These are phyloP conservation scores for Chaetomiaceae sp. DNA, from an alignment of 2,329 filamentous ascomycete genomes.

Conservation along the genomic window DNA sequence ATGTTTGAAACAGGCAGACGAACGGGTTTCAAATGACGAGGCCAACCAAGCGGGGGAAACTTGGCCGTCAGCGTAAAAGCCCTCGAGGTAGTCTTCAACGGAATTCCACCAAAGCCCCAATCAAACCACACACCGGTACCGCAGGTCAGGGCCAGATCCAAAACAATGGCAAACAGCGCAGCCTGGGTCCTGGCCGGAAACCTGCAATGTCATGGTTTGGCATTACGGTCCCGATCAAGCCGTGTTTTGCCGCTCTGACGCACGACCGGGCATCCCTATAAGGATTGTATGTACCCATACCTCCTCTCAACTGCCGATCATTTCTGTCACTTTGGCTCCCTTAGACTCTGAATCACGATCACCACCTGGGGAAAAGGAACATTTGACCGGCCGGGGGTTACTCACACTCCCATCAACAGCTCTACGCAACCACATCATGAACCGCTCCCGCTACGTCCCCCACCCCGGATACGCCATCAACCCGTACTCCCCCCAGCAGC, in stretches of 20 bases:
- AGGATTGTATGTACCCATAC: slow-evolving; percentile 12
- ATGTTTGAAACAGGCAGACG: slow-evolving; percentile 12
- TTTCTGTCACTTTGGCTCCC: slow-evolving; percentile 4
- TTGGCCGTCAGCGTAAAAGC: neutral
- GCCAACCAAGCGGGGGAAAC: neutral
- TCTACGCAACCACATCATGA: slow-evolving; percentile 15
- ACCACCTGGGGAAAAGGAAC: slow-evolving; percentile 9
- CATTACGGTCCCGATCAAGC: slow-evolving; percentile 13
- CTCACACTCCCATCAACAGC: neutral
- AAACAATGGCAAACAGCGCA: neutral
- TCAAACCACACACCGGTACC: neutral
- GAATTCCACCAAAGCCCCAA: neutral
- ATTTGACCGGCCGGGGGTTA: neutral
- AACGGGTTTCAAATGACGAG: slow-evolving; percentile 11
- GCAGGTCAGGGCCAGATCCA: neutral
- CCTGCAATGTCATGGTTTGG: neutral
- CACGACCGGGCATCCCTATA: slow-evolving; percentile 13
- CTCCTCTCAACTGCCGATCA: slow-evolving; percentile 2
- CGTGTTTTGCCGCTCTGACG: slow-evolving; percentile 6
- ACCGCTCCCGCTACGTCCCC: slow-evolving; percentile 17
- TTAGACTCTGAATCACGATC: neutral
- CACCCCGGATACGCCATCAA: slow-evolving; percentile 9
- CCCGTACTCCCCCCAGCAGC: slow-evolving; percentile 10
- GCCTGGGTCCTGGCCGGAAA: neutral
- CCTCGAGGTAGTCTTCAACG: neutral